Conservation (phyloP, 805 yeast genomes). For the Sungouiella thailandica region DNA sequence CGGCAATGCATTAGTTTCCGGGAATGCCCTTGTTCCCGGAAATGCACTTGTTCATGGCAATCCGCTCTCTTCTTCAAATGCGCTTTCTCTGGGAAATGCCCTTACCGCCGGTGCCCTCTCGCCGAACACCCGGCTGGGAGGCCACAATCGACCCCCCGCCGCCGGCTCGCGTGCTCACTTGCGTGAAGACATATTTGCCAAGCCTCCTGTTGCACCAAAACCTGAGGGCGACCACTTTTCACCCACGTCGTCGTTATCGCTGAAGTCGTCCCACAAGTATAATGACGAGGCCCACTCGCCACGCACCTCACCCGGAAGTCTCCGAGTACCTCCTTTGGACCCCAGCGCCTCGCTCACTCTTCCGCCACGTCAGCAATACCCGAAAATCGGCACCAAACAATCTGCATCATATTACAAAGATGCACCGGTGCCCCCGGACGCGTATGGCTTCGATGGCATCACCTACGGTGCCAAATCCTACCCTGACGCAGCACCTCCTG, state of each 20-base stretch:
- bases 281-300: constrained; percentile 38
- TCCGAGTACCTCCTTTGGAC: not conserved
- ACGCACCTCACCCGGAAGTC: constrained; percentile 27
- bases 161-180: too few relatives aligned
- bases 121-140: too few relatives aligned
- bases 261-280: constrained; percentile 24
- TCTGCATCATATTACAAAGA: constrained; percentile 3
- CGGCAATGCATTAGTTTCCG: too few relatives aligned
- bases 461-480: not conserved
- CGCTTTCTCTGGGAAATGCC: too few relatives aligned
- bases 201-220: constrained; percentile 4
- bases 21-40: too few relatives aligned
- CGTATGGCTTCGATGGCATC: not conserved
- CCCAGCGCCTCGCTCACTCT: not conserved
- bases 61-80: too few relatives aligned
- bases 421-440: not conserved
- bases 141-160: too few relatives aligned
- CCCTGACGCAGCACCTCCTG: not conserved
- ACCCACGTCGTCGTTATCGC: constrained; percentile 34
- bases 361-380: constrained; percentile 3
- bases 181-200: constrained; percentile 36
- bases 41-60: too few relatives aligned
- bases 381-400: constrained; percentile 4
- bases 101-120: too few relatives aligned
- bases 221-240: constrained; percentile 20